Conservation (phyloP, 2,329 filamentous ascomycete species). For the Albifimbria verrucaria region DNA sequence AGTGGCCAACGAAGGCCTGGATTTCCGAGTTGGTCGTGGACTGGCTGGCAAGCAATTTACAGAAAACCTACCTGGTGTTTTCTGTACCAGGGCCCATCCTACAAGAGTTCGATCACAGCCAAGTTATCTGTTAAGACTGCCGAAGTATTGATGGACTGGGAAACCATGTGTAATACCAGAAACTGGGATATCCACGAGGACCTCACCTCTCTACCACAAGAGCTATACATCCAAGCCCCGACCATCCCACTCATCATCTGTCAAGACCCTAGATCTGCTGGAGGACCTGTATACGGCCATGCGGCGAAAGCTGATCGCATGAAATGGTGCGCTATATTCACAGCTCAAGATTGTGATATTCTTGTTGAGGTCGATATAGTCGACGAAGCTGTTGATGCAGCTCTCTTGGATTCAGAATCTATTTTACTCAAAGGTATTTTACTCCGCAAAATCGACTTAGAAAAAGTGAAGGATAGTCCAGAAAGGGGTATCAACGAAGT, state of each 20-base stretch:
- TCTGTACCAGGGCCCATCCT: neutral
- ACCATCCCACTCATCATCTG: neutral
- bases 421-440: conserved; percentile 4
- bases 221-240: conserved; percentile 4
- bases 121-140: neutral
- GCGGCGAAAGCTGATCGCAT: neutral
- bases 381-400: conserved; percentile 2
- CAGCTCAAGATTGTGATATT: conserved; percentile 5
- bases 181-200: conserved; percentile 6
- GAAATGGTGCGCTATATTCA: conserved; percentile 4
- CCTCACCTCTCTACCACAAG: conserved; percentile 2
- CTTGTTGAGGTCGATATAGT: conserved; percentile 6
- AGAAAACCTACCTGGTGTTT: neutral
- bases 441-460: conserved; percentile 4
- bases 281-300: neutral
- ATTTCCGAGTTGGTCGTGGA: conserved; percentile 10
- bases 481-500: neutral
- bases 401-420: neutral
- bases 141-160: conserved; percentile 4
- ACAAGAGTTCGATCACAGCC: neutral
- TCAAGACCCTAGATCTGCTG: neutral
- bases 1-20: conserved; percentile 1
- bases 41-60: conserved; percentile 7
- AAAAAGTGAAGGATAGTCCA: neutral
- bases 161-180: conserved; percentile 3